A percentile compares a stretch with the other conserved stretches of the same genome.
Evolutionary conservation across 495 filamentous ascomycete species (phyloP).

Genomic region (Neurospora sp.): DNA sequence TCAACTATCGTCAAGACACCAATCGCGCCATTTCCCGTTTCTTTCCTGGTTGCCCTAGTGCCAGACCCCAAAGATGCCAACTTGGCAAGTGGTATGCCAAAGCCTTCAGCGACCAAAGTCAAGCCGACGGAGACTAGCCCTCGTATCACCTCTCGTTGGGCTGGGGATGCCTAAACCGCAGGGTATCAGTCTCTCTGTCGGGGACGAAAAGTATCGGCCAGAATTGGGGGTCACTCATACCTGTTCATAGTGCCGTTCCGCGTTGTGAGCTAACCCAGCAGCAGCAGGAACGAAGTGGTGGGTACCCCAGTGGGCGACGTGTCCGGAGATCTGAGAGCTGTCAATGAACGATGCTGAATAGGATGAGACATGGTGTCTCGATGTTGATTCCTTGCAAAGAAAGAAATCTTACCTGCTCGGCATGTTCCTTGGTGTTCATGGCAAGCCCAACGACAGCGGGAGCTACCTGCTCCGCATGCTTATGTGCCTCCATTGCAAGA

Average conservation of each 20-base stretch:
- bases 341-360: not conserved
- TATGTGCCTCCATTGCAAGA: not conserved
- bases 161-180: not conserved
- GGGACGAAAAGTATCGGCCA: no score
- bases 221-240: no score
- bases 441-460: not conserved
- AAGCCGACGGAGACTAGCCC: not conserved
- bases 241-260: not conserved
- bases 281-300: not conserved
- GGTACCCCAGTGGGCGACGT: not conserved
- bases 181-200: not conserved
- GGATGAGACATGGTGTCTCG: not conserved
- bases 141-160: not conserved
- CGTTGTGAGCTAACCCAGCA: not conserved
- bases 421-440: no score
- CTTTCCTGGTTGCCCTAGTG: not conserved
- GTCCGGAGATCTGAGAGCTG: not conserved
- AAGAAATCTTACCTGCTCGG: not conserved
- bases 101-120: not conserved
- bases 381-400: not conserved
- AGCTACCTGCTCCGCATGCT: not conserved
- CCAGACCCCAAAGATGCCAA: not conserved
- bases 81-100: not conserved
- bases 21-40: not conserved
- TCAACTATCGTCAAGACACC: not conserved